Percentiles rank a stretch among this genome's conserved stretches.
phyloP scores from a whole-genome alignment of 441 rosid species.

The Daphne laureola region DNA sequence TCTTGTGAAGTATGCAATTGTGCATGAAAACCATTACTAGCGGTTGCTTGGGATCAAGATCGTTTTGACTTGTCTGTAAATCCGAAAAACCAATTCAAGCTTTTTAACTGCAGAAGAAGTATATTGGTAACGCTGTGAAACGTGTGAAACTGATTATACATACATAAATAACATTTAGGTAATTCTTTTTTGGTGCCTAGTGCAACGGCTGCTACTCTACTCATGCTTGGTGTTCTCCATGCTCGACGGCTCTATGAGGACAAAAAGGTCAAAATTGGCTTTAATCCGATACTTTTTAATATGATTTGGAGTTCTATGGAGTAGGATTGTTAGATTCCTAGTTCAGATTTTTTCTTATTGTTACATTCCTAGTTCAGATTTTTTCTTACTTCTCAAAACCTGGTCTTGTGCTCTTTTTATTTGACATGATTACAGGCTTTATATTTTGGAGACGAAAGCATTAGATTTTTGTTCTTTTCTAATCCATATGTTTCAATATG shows the following conservation, averaged over 20 bases:
- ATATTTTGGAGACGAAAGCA: too few species aligned
- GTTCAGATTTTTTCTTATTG: neutral
- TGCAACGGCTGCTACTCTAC: slow-evolving; percentile 81
- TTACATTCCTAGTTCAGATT: neutral
- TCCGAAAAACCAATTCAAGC: too few species aligned
- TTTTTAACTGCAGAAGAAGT: too few species aligned
- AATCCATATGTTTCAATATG: too few species aligned
- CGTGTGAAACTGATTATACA: slow-evolving; percentile 12
- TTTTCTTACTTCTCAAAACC: too few species aligned
- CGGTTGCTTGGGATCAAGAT: neutral
- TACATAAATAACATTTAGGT: slow-evolving; percentile 30
- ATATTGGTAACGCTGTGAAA: neutral
- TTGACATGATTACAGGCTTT: too few species aligned
- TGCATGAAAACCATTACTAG: neutral
- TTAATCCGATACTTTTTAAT: neutral
- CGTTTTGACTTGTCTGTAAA: neutral
- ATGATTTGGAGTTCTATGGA: neutral
- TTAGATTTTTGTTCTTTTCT: too few species aligned
- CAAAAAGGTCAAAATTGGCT: slow-evolving; percentile 50
- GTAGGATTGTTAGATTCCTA: neutral
- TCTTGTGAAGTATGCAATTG: slow-evolving; percentile 8
- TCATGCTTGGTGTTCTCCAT: slow-evolving; percentile 96
- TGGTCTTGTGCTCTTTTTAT: too few species aligned
- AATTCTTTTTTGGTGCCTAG: slow-evolving; percentile 69
- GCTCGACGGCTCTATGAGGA: slow-evolving; percentile 85